A percentile compares a stretch with the other conserved stretches of the same genome.
Conservation (phyloP, 257 asterid species). For the Petunia secreta region DNA sequence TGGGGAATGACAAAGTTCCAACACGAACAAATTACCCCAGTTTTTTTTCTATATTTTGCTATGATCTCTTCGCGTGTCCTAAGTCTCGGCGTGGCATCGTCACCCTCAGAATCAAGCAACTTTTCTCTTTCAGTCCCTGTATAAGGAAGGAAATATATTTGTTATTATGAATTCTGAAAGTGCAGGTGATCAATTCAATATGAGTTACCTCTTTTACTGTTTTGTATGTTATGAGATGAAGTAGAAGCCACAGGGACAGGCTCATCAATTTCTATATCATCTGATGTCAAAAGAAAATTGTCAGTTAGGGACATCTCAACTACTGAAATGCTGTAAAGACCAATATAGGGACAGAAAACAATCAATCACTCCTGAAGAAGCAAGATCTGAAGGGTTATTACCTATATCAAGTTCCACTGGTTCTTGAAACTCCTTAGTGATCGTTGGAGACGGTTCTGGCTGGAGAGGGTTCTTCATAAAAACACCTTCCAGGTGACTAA, state of each 20-base stretch:
- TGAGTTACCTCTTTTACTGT: constrained; percentile 48
- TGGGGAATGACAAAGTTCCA: not conserved
- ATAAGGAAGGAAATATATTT: constrained; percentile 26
- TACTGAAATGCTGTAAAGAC: not conserved
- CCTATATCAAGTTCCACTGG: constrained; percentile 76
- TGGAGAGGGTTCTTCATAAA: constrained; percentile 54
- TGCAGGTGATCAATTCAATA: not conserved
- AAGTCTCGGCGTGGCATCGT: constrained; percentile 60
- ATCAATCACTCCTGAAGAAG: constrained; percentile 18
- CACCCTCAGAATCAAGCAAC: constrained; percentile 50
- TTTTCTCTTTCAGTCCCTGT: constrained; percentile 64
- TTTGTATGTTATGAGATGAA: constrained; percentile 49
- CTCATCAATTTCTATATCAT: constrained; percentile 88
- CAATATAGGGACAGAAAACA: constrained; percentile 26
- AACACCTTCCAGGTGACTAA: constrained; percentile 60
- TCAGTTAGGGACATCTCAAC: constrained; percentile 31
- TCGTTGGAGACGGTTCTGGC: constrained; percentile 39
- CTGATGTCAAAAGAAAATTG: constrained; percentile 39
- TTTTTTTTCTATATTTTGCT: constrained; percentile 78
- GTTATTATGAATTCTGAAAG: constrained; percentile 24
- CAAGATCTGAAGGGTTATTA: constrained; percentile 32
- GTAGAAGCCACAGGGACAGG: constrained; percentile 52
- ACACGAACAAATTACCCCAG: constrained; percentile 54
- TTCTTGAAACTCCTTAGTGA: constrained; percentile 41
- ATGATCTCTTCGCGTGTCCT: constrained; percentile 83